phyloP scores from a whole-genome alignment of 225 moss, liverwort and hornwort genomes.

The Pseudisothecium myosuroides region DNA sequence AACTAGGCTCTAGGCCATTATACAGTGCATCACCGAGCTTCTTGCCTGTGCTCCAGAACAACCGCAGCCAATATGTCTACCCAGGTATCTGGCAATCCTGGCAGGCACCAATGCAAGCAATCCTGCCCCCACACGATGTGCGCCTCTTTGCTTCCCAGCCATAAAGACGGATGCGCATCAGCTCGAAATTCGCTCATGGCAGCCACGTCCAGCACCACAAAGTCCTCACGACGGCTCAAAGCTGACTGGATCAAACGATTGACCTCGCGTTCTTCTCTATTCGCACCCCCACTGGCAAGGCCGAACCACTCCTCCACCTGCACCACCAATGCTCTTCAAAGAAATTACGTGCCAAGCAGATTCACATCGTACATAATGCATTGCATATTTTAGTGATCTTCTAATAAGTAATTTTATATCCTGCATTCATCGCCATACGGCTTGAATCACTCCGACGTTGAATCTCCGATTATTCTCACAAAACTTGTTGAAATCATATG shows the following conservation, averaged over 20 bases:
- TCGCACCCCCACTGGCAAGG: conserved; percentile 20
- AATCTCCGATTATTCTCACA: not conserved
- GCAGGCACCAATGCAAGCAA: conserved; percentile 52
- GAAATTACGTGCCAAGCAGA: not conserved
- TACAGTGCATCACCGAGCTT: not conserved
- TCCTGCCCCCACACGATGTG: conserved; percentile 38
- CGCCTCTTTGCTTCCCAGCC: conserved; percentile 30
- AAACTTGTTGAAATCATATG: not conserved
- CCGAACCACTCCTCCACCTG: conserved; percentile 55
- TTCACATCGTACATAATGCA: not conserved
- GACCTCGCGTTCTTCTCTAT: conserved; percentile 39
- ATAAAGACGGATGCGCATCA: conserved; percentile 39
- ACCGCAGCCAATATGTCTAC: conserved; percentile 26
- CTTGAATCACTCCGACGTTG: not conserved
- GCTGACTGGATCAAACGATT: conserved; percentile 21
- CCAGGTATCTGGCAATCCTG: conserved; percentile 42
- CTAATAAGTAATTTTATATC: not conserved
- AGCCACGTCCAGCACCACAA: conserved; percentile 34
- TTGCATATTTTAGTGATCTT: not conserved
- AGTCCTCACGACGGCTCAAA: not conserved
- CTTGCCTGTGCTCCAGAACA: not conserved
- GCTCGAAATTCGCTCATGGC: conserved; percentile 52
- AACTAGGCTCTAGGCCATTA: not conserved
- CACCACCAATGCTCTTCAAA: not conserved
- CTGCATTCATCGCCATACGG: not conserved